Base-by-base conservation (phyloP, 2,329 filamentous ascomycete species). In the Tolypocladium tropicale region DNA sequence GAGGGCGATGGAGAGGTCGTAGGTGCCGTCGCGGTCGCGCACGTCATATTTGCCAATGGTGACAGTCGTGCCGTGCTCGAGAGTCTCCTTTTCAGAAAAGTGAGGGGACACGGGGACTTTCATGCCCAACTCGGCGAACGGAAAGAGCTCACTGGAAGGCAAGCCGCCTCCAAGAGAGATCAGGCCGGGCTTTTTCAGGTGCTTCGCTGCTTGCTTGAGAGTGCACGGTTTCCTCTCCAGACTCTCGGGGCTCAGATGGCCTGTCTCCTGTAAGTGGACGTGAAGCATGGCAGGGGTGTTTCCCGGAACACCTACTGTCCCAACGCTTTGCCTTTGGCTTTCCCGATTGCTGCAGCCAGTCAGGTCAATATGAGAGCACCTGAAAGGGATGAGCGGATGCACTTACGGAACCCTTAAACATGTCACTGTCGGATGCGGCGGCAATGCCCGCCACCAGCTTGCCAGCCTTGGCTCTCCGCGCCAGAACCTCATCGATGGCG, bases 111-210 rank as follows among this genome's bases (percentile, higher is more conserved):
- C 73, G 18, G 91, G 90, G 1, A 95, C 83, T 63, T 86, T 89
- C 72, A 95, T 73, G 60, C 79, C 80, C 53, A 97, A 72, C 61
- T 87, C 80, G 61, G 93, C 85, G 65, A 97, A 85, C n/a, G 94
- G 94, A 67, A 99, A 99, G 72, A 95, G 90, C 69, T 93, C 86
- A 58, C 89, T 83, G 16, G 90, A 92, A 4, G 94, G 94, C 23
- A 99, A 56, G 4, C 94, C 94, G 53, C 94, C 94, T 55, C 94
- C 94, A 2, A 99, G 84, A 1, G 91, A 96, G 67, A 99, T 94
- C 57, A 96, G 74, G 18, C 88, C 91, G 0, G 91, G 90, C 41
- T 80, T 89, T 67, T 87, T 88, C 54, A 97, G 81, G 68, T 85
- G 87, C 56, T 81, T 82, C 49, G 92, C 92, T 6, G 92, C 91